phyloP scores from a whole-genome alignment of 441 rosid species.

The Populus trichocarpa region DNA sequence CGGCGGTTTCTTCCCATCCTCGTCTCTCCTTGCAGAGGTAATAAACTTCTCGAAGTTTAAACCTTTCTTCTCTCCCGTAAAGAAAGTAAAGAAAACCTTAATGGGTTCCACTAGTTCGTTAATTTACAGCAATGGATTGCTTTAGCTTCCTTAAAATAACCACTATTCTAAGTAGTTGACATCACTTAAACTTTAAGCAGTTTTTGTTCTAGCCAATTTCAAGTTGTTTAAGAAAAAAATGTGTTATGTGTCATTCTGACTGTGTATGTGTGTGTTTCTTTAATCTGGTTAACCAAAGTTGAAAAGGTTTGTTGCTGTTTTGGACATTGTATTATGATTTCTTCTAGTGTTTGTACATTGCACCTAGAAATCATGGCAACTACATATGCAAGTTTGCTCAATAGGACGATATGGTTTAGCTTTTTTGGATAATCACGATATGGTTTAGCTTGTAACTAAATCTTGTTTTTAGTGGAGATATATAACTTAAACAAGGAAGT shows the following conservation, averaged over 20 bases:
- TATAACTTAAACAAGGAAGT: not conserved
- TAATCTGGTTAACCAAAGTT: not conserved
- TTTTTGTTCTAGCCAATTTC: not conserved
- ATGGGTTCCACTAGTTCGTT: not conserved
- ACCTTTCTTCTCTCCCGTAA: not conserved
- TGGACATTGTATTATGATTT: not conserved
- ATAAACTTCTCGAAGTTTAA: not conserved
- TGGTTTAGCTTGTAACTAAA: not conserved
- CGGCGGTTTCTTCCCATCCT: slow-evolving; percentile 13
- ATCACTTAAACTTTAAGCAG: not conserved
- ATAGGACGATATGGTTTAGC: not conserved
- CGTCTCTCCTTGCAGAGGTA: not conserved
- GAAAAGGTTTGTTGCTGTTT: not conserved
- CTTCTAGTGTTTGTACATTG: not conserved
- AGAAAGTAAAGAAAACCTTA: not conserved
- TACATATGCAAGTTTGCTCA: not conserved
- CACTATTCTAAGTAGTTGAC: not conserved
- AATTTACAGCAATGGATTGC: not conserved
- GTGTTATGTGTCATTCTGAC: not conserved
- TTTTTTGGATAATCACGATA: too few relatives aligned
- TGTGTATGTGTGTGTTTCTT: not conserved
- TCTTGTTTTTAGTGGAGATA: not conserved
- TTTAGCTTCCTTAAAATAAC: not conserved
- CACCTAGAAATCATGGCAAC: not conserved
- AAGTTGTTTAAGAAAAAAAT: not conserved